Conservation (phyloP, 768 basidiomycete genomes). For the Kwoniella sp. region DNA sequence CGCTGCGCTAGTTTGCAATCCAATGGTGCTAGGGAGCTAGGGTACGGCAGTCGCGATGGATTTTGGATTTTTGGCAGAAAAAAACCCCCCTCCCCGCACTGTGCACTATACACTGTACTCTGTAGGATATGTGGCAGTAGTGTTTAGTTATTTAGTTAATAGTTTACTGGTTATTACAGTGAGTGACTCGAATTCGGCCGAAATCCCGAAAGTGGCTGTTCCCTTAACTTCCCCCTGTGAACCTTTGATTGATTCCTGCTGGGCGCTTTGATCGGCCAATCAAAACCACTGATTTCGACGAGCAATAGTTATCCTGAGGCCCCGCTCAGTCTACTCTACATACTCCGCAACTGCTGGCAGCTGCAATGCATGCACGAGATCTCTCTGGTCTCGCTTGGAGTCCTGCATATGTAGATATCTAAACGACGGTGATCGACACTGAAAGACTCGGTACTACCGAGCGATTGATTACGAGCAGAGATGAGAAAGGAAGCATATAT, state of each 20-base stretch:
- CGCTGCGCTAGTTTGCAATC: no score
- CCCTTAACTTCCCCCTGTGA: background rate
- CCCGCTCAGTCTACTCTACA: background rate
- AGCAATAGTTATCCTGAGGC: background rate
- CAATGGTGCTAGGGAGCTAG: no score
- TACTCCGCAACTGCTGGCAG: background rate
- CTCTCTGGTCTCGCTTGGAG: background rate
- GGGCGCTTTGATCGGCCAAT: background rate
- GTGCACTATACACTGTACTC: no score
- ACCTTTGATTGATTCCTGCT: background rate
- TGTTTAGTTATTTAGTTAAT: background rate
- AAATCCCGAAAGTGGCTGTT: slow-evolving; percentile 26
- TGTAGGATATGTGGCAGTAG: background rate
- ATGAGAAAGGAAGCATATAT: no score
- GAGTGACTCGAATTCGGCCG: slow-evolving; percentile 20
- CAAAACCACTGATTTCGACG: background rate
- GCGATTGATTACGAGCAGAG: background rate
- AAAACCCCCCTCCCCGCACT: no score
- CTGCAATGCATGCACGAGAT: background rate
- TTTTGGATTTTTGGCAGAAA: slow-evolving; percentile 16
- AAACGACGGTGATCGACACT: background rate
- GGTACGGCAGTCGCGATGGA: slow-evolving; percentile 16
- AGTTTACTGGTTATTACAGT: background rate
- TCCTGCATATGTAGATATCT: background rate
- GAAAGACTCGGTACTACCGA: background rate